phyloP scores from a whole-genome alignment of 306 rosid species.

The Ormosia emarginata region DNA sequence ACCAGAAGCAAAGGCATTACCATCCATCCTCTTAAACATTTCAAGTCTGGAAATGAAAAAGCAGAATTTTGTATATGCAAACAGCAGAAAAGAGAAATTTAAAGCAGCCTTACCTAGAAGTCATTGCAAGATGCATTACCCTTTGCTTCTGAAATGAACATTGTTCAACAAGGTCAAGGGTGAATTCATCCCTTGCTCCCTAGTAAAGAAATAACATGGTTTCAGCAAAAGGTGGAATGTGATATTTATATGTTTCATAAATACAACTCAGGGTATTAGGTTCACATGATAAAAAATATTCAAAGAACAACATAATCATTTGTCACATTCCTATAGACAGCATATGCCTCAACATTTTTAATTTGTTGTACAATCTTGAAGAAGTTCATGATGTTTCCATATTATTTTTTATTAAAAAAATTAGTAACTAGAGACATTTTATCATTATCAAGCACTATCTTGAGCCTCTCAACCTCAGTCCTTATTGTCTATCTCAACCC shows the following conservation, averaged over 20 bases:
- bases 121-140: constrained; percentile 87
- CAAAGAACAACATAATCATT: background rate
- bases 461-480: background rate
- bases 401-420: background rate
- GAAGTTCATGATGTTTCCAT: background rate
- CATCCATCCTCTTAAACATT: constrained; percentile 5
- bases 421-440: background rate
- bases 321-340: background rate
- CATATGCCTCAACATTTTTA: constrained; percentile 3
- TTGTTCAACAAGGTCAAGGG: constrained; percentile 93
- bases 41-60: background rate
- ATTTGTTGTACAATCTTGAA: background rate
- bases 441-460: background rate
- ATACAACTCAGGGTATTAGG: background rate
- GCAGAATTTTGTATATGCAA: background rate
- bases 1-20: constrained; percentile 6
- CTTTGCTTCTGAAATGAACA: constrained; percentile 93
- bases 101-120: constrained; percentile 69
- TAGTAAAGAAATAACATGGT: constrained; percentile 15
- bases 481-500: background rate
- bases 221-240: constrained; percentile 16
- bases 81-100: constrained; percentile 8
- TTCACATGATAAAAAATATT: background rate
- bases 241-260: background rate
- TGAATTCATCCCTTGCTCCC: constrained; percentile 89